Evolutionary conservation across 768 basidiomycete species (phyloP).

Genomic region (Mycena maculata): DNA sequence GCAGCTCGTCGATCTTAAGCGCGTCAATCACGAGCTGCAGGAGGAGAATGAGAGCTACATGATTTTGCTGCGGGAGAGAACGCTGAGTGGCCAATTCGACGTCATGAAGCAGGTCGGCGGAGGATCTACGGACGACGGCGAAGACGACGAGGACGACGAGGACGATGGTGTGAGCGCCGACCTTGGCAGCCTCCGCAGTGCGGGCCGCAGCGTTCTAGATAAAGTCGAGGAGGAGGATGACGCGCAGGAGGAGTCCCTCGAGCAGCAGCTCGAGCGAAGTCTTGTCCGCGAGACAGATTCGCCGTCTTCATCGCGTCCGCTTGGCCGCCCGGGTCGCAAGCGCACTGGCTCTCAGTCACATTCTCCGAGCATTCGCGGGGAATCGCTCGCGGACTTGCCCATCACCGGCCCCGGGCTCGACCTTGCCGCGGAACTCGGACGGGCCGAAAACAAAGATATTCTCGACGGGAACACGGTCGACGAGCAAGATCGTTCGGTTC

Average conservation of each 20-base stretch:
- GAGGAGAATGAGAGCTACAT: conserved; percentile 99
- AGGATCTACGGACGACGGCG: conserved; percentile 52
- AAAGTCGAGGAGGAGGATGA: conserved; percentile 67
- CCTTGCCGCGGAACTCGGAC: conserved; percentile 90
- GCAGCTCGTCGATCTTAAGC: conserved; percentile 88
- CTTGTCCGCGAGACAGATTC: conserved; percentile 51
- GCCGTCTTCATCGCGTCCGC: conserved; percentile 53
- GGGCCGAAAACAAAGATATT: conserved; percentile 90
- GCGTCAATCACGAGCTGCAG: conserved; percentile 87
- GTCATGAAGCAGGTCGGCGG: conserved; percentile 75
- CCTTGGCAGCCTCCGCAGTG: conserved; percentile 67
- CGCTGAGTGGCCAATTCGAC: conserved; percentile 89
- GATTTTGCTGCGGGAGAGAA: conserved; percentile 91
- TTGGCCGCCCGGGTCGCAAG: conserved; percentile 60
- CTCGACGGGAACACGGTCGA: conserved; percentile 67
- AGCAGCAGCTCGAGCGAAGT: conserved; percentile 53
- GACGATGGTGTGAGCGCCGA: conserved; percentile 58
- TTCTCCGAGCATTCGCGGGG: conserved; percentile 67
- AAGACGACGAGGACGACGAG: conserved; percentile 54
- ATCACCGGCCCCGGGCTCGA: conserved; percentile 92
- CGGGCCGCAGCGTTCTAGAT: conserved; percentile 68
- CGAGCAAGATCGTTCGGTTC: conserved; percentile 58
- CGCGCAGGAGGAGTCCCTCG: conserved; percentile 52
- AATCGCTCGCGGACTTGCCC: conserved; percentile 87
- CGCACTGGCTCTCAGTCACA: conserved; percentile 62